phyloP scores from a whole-genome alignment of 75 land plant species.

The Gnetum montanum region DNA sequence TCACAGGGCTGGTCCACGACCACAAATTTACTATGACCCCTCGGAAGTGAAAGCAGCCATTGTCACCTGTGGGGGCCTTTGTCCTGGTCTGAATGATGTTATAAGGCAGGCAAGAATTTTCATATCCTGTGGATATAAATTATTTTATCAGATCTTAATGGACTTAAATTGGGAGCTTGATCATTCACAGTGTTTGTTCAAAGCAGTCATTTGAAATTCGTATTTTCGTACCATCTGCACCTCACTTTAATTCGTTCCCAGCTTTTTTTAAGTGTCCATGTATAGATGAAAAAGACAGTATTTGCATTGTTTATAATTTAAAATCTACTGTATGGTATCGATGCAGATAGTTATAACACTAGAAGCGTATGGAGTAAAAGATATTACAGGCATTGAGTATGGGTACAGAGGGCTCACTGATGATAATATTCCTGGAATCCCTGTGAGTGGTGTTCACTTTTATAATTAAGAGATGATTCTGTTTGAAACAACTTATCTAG shows the following conservation, averaged over 20 bases:
- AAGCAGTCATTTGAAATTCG: background rate
- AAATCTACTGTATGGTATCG: too few species aligned
- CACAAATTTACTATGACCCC: conserved; percentile 75
- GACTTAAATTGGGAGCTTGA: too few species aligned
- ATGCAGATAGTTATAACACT: conserved; percentile 86
- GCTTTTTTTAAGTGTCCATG: too few species aligned
- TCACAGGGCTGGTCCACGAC: conserved; percentile 84
- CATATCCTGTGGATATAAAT: too few species aligned
- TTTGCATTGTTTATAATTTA: too few species aligned
- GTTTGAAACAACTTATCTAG: too few species aligned
- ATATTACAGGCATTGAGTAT: conserved; percentile 72
- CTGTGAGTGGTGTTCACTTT: conserved; percentile 34
- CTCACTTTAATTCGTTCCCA: too few species aligned
- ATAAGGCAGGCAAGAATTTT: conserved; percentile 61
- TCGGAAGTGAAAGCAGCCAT: conserved; percentile 85
- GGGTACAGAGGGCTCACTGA: conserved; percentile 84
- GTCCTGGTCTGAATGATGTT: conserved; percentile 95
- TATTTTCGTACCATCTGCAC: background rate
- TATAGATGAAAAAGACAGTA: too few species aligned
- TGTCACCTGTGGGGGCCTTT: conserved; percentile 92
- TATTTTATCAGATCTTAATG: too few species aligned
- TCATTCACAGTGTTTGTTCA: background rate
- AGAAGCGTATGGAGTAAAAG: conserved; percentile 84
- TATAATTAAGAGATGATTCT: too few species aligned
- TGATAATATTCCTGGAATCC: conserved; percentile 37